A percentile compares a stretch with the other conserved stretches of the same genome.
Conservation (phyloP, 192 early-diverging fungal genomes). For the Thamnidium elegans region DNA sequence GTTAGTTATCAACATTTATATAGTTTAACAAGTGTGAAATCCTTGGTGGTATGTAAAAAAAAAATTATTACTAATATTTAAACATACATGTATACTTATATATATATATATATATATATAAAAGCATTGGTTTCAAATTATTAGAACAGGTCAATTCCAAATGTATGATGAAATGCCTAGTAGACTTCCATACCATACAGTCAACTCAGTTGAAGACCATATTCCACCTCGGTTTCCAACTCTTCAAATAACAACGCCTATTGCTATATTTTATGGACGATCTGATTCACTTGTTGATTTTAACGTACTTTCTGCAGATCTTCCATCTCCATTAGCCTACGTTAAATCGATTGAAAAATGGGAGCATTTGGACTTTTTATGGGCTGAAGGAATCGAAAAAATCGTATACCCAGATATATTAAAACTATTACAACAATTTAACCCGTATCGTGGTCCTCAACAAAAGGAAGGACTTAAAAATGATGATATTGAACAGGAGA, state of each 20-base stretch:
- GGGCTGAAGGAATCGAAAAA: slow-evolving; percentile 45
- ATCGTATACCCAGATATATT: slow-evolving; percentile 48
- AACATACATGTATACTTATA: neutral
- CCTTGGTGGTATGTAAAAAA: slow-evolving; percentile 65
- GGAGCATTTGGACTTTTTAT: slow-evolving; percentile 70
- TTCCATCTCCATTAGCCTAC: slow-evolving; percentile 52
- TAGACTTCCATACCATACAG: slow-evolving; percentile 46
- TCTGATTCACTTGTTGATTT: slow-evolving; percentile 82
- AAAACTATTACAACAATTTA: slow-evolving; percentile 33
- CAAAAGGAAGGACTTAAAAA: slow-evolving; percentile 2
- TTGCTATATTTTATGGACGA: slow-evolving; percentile 92
- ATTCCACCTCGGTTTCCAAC: slow-evolving; percentile 70
- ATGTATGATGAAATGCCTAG: slow-evolving; percentile 90
- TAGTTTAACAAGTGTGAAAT: slow-evolving; percentile 86
- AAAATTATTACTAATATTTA: neutral
- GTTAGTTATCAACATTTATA: slow-evolving; percentile 86
- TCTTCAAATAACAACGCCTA: slow-evolving; percentile 75
- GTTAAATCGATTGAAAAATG: slow-evolving; percentile 63
- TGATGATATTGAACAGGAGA: slow-evolving; percentile 3
- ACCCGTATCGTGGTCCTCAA: slow-evolving; percentile 12
- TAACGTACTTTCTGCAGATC: slow-evolving; percentile 47
- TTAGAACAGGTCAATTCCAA: slow-evolving; percentile 78
- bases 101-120: neutral
- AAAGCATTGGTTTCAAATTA: slow-evolving; percentile 95
- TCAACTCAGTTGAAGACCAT: slow-evolving; percentile 51